Percentiles rank a stretch among this genome's conserved stretches.
These are phyloP conservation scores for Trichoderma arundinaceum DNA, from an alignment of 2,329 filamentous ascomycete genomes.

Conservation along the genomic window DNA sequence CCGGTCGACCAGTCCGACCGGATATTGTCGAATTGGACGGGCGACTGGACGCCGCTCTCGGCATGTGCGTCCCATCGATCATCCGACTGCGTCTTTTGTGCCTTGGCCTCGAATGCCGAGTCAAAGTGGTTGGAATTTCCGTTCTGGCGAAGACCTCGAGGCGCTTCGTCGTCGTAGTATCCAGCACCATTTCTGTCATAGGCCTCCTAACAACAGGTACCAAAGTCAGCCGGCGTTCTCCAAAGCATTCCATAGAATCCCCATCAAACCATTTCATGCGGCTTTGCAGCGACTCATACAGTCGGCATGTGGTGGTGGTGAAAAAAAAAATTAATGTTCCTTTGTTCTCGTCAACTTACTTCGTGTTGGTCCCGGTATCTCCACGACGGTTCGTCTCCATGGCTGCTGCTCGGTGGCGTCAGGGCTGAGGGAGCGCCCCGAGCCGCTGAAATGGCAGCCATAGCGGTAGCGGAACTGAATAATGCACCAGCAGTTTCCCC, in stretches of 20 bases:
- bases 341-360: slow-evolving; percentile 8
- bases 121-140: slow-evolving; percentile 39
- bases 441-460: slow-evolving; percentile 60
- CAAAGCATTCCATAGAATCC: slow-evolving; percentile 6
- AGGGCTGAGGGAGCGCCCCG: slow-evolving; percentile 55
- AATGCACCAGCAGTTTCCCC: slow-evolving; percentile 41
- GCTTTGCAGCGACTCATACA: slow-evolving; percentile 1
- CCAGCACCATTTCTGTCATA: slow-evolving; percentile 30
- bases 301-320: slow-evolving; percentile 3
- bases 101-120: slow-evolving; percentile 39
- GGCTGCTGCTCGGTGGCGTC: slow-evolving; percentile 56
- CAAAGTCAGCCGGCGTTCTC: not conserved
- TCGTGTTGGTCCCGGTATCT: slow-evolving; percentile 39
- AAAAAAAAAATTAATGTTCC: not conserved
- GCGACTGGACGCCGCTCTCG: slow-evolving; percentile 37
- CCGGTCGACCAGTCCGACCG: slow-evolving; percentile 32
- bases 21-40: slow-evolving; percentile 38
- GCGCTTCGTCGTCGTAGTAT: slow-evolving; percentile 51
- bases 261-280: slow-evolving; percentile 17
- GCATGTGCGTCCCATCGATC: slow-evolving; percentile 41
- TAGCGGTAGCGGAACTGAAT: slow-evolving; percentile 39
- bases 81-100: slow-evolving; percentile 47
- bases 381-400: slow-evolving; percentile 56
- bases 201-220: slow-evolving; percentile 8
- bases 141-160: slow-evolving; percentile 50